A percentile compares a stretch with the other conserved stretches of the same genome.
phyloP scores from a whole-genome alignment of 75 land plant species.

The Picea sitchensis region DNA sequence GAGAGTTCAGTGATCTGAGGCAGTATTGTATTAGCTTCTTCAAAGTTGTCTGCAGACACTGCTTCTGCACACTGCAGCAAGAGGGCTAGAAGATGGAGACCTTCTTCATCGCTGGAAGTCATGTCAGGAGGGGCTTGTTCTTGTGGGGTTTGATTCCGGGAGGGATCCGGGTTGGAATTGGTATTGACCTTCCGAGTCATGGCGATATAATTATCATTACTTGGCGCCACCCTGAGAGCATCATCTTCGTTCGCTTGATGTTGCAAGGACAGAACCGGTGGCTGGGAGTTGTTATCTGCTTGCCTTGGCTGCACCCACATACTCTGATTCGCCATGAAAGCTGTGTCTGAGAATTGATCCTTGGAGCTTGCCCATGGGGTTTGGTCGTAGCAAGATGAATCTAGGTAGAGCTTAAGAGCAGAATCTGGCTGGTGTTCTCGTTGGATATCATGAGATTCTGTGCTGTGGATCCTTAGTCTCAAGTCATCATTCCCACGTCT shows the following conservation, averaged over 20 bases:
- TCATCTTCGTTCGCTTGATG: constrained; percentile 6
- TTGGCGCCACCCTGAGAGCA: neutral
- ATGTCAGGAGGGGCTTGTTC: neutral
- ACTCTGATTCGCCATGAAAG: neutral
- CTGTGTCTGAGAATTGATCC: constrained; percentile 2
- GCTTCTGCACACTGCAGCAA: constrained; percentile 96
- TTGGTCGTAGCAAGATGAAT: constrained; percentile 2
- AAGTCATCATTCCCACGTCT: constrained; percentile 7
- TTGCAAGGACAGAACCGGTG: constrained; percentile 1
- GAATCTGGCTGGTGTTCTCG: constrained; percentile 8
- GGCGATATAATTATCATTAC: neutral
- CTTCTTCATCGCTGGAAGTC: constrained; percentile 40
- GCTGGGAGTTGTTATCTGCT: neutral
- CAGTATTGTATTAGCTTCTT: constrained; percentile 73
- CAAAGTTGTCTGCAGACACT: constrained; percentile 72
- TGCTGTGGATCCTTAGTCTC: neutral
- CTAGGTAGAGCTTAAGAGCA: constrained; percentile 10
- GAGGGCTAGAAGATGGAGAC: constrained; percentile 78
- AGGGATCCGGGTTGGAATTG: constrained; percentile 18
- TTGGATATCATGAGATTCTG: neutral
- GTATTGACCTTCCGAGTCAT: neutral
- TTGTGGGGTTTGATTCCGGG: neutral
- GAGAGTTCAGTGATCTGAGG: constrained; percentile 77
- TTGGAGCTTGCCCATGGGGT: neutral
- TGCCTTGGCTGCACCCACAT: constrained; percentile 4